Conservation (phyloP, 2,329 filamentous ascomycete genomes). For the Macrophomina phaseolina region DNA sequence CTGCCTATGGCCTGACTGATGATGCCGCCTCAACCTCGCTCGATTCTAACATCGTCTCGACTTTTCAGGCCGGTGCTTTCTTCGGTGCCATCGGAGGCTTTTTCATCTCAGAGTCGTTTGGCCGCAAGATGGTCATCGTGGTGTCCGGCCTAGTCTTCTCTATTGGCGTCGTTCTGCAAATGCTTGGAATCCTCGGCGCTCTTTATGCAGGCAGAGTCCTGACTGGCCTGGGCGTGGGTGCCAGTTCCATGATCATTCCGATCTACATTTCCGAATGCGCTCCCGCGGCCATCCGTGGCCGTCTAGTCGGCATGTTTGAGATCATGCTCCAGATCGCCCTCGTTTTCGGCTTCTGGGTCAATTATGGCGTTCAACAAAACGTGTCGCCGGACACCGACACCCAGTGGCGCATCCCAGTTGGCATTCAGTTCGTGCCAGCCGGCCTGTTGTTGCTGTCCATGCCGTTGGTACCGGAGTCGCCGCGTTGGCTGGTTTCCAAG, state of each 20-base stretch:
- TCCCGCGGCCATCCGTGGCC: conserved; percentile 64
- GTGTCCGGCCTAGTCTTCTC: conserved; percentile 62
- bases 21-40: conserved; percentile 56
- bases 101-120: conserved; percentile 61
- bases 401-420: conserved; percentile 58
- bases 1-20: conserved; percentile 35
- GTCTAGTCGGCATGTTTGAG: conserved; percentile 61
- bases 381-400: conserved; percentile 36
- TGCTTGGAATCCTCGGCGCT: conserved; percentile 58
- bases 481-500: conserved; percentile 70
- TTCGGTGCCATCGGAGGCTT: conserved; percentile 64
- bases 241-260: conserved; percentile 63
- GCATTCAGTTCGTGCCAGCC: conserved; percentile 69
- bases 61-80: conserved; percentile 72
- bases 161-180: conserved; percentile 68
- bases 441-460: conserved; percentile 65
- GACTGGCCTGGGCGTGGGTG: conserved; percentile 59
- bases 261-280: conserved; percentile 67
- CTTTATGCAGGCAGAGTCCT: conserved; percentile 64
- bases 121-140: conserved; percentile 63
- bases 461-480: conserved; percentile 68
- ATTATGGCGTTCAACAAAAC: conserved; percentile 61
- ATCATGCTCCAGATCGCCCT: conserved; percentile 46
- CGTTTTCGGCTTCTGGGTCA: conserved; percentile 61
- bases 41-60: conserved; percentile 71